Percentiles rank a stretch among this genome's conserved stretches.
Evolutionary conservation across 257 asterid genomes (phyloP).

Genomic region (Eustoma russellianum): DNA sequence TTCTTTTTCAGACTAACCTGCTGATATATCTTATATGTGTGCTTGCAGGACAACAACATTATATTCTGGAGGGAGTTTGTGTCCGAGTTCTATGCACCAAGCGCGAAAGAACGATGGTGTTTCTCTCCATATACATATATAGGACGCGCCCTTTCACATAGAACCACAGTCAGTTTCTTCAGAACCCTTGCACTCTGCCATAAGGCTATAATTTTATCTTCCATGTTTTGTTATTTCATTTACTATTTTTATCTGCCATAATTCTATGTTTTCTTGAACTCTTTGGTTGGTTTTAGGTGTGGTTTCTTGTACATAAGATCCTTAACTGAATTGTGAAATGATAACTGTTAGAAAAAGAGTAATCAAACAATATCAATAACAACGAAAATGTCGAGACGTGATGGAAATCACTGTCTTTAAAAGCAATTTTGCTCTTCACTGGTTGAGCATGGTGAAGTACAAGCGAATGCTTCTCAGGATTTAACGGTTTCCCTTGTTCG

Average conservation of each 20-base stretch:
- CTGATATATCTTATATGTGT: neutral
- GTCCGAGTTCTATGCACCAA: conserved; percentile 44
- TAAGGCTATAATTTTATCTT: neutral
- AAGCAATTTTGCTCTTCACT: too few relatives aligned
- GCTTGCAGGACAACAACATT: conserved; percentile 37
- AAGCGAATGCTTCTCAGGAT: too few relatives aligned
- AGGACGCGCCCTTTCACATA: conserved; percentile 30
- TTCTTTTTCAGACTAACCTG: too few relatives aligned
- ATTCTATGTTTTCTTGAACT: neutral
- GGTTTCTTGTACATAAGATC: neutral
- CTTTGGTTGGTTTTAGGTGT: neutral
- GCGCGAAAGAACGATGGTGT: conserved; percentile 57
- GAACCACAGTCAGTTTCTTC: conserved; percentile 33
- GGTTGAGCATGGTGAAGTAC: too few relatives aligned
- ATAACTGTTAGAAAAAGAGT: too few relatives aligned
- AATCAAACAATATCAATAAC: too few relatives aligned
- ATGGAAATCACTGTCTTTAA: too few relatives aligned
- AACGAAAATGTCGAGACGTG: too few relatives aligned
- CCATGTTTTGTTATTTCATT: neutral
- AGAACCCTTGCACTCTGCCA: conserved; percentile 1
- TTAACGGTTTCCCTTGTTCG: too few relatives aligned
- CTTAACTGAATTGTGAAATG: too few relatives aligned
- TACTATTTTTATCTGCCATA: neutral
- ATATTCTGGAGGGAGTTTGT: conserved; percentile 49
- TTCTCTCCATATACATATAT: conserved; percentile 38